These are phyloP conservation scores for Saturnispora silvae DNA, from an alignment of 805 yeast species.

Conservation along the genomic window DNA sequence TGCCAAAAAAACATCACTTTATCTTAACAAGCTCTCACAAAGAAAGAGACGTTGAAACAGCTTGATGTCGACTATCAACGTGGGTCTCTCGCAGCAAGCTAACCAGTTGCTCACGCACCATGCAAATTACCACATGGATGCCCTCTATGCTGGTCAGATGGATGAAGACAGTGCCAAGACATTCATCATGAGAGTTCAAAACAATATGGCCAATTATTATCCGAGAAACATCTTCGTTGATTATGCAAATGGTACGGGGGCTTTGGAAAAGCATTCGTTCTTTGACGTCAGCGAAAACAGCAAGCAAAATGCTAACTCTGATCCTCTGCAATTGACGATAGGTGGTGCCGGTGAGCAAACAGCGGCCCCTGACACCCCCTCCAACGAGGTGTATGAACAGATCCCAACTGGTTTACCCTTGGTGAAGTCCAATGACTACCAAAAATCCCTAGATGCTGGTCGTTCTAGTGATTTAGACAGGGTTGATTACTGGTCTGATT, in stretches of 20 bases:
- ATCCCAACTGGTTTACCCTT: slow-evolving; percentile 40
- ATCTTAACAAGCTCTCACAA: too few relatives aligned
- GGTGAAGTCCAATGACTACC: slow-evolving; percentile 46
- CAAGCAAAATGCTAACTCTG: too few relatives aligned
- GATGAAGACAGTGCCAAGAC: background rate
- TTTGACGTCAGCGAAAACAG: slow-evolving; percentile 18
- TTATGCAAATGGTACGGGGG: slow-evolving; percentile 63
- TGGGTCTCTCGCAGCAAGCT: slow-evolving; percentile 63
- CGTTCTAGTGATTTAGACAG: slow-evolving; percentile 30
- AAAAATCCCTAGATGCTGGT: slow-evolving; percentile 47
- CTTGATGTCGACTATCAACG: too few relatives aligned
- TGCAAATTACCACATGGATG: slow-evolving; percentile 68
- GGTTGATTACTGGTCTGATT: slow-evolving; percentile 73
- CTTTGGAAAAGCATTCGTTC: slow-evolving; percentile 47
- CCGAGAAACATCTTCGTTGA: slow-evolving; percentile 86
- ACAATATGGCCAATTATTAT: slow-evolving; percentile 46
- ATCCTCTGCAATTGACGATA: too few relatives aligned
- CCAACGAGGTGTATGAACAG: slow-evolving; percentile 29
- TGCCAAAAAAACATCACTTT: too few relatives aligned
- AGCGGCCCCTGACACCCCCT: background rate
- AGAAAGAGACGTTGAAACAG: too few relatives aligned
- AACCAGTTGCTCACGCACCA: slow-evolving; percentile 74
- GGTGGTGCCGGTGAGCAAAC: too few relatives aligned
- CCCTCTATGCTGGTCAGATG: slow-evolving; percentile 30
- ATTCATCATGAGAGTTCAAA: background rate